Percentiles rank a stretch among this genome's conserved stretches.
phyloP scores from a whole-genome alignment of 768 basidiomycete genomes.

The Lyophyllum shimeji region DNA sequence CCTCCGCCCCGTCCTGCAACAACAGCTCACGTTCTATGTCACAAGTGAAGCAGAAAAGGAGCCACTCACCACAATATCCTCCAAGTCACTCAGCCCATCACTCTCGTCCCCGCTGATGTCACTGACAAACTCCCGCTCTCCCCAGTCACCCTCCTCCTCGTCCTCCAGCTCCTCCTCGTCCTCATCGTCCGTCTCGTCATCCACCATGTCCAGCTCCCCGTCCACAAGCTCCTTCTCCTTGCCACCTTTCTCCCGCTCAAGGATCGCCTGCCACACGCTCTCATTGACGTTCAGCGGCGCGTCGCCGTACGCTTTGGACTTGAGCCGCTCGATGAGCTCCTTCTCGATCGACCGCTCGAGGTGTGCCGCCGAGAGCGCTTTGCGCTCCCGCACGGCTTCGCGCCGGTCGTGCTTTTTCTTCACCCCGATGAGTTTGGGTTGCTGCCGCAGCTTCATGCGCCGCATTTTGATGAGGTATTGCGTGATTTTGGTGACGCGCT shows the following conservation, averaged over 20 bases:
- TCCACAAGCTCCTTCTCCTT: conserved; percentile 51
- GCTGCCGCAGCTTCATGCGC: conserved; percentile 78
- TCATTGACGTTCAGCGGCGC: conserved; percentile 98
- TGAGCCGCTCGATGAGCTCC: conserved; percentile 92
- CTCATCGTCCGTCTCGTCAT: conserved; percentile 61
- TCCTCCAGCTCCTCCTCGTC: conserved; percentile 57
- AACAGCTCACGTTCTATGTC: neutral
- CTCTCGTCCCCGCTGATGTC: conserved; percentile 72
- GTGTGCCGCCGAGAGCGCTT: conserved; percentile 93
- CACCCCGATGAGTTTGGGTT: conserved; percentile 89
- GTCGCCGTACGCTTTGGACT: conserved; percentile 96
- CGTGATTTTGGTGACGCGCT: conserved; percentile 97
- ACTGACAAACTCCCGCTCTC: conserved; percentile 72
- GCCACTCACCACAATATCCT: conserved; percentile 60
- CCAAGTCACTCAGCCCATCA: conserved; percentile 63
- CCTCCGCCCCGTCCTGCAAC: conserved; percentile 32
- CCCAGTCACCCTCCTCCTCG: conserved; percentile 52
- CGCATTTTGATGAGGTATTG: conserved; percentile 99
- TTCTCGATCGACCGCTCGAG: conserved; percentile 95
- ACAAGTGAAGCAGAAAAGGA: neutral
- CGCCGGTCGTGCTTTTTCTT: conserved; percentile 97
- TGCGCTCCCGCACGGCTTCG: conserved; percentile 90
- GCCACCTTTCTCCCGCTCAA: conserved; percentile 72
- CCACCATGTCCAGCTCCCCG: conserved; percentile 51
- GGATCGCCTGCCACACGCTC: conserved; percentile 88